These are phyloP conservation scores for Tolypocladium paradoxum DNA, from an alignment of 2,329 filamentous ascomycete species.

Conservation along the genomic window DNA sequence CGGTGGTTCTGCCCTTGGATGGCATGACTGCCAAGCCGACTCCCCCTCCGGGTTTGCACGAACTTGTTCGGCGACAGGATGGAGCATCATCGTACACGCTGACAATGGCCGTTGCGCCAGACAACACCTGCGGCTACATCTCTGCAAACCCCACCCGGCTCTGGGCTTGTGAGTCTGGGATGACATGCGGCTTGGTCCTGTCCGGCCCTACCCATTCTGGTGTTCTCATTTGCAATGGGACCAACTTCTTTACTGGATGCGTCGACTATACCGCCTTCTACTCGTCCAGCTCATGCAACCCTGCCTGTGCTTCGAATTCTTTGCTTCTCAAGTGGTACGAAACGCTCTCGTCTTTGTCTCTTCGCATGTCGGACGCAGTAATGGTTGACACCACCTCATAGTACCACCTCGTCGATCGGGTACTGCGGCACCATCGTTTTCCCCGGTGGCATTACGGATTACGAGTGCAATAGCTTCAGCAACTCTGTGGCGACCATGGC, in stretches of 20 bases:
- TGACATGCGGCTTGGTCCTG: constrained; percentile 30
- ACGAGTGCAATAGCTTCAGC: constrained; percentile 27
- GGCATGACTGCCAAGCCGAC: constrained; percentile 31
- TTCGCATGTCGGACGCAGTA: neutral
- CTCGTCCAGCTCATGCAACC: constrained; percentile 25
- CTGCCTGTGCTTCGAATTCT: constrained; percentile 27
- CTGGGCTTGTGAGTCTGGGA: constrained; percentile 25
- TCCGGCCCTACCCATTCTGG: constrained; percentile 18
- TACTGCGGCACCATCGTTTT: constrained; percentile 37
- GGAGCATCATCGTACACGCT: constrained; percentile 4
- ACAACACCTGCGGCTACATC: constrained; percentile 41
- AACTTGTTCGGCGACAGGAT: constrained; percentile 13
- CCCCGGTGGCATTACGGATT: constrained; percentile 29
- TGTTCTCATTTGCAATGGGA: constrained; percentile 28
- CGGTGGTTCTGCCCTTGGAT: constrained; percentile 20
- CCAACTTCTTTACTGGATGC: constrained; percentile 25
- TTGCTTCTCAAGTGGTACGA: constrained; percentile 35
- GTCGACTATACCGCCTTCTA: constrained; percentile 25
- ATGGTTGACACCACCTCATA: constrained; percentile 10
- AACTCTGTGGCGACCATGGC: constrained; percentile 23
- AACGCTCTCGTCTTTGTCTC: neutral
- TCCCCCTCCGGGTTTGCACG: constrained; percentile 22
- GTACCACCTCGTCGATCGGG: constrained; percentile 25
- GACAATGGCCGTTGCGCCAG: constrained; percentile 27
- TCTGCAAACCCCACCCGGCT: constrained; percentile 26